Evolutionary conservation across 192 early-diverging fungal species (phyloP).

Genomic region (Tieghemiomyces parasiticus): DNA sequence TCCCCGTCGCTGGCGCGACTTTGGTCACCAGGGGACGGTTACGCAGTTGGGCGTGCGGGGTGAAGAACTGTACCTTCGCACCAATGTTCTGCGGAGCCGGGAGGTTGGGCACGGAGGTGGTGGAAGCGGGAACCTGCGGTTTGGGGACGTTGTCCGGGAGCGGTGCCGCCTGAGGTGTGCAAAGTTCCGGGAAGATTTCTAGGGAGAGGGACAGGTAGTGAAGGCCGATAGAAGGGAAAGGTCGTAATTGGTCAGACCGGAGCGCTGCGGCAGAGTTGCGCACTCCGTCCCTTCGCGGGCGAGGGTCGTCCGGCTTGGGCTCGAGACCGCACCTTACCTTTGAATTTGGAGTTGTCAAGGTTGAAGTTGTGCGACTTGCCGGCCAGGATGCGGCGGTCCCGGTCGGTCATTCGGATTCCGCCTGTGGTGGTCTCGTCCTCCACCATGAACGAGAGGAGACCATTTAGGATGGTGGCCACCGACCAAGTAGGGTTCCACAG

Average conservation of each 20-base stretch:
- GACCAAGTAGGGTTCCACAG: constrained; percentile 98
- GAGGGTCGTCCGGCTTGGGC: no score
- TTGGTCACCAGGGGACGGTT: neutral
- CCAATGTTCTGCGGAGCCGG: neutral
- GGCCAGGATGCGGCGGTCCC: constrained; percentile 68
- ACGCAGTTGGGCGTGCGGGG: neutral
- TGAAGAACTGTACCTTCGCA: neutral
- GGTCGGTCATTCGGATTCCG: constrained; percentile 61
- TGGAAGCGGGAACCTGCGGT: neutral
- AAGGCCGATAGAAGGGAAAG: neutral
- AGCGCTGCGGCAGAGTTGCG: no score
- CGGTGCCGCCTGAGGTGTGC: constrained; percentile 32
- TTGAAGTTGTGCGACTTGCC: constrained; percentile 69
- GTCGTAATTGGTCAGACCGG: neutral
- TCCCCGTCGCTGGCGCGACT: neutral
- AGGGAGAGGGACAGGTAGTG: neutral
- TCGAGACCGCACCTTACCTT: no score
- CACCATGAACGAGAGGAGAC: constrained; percentile 93
- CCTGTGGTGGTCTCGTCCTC: constrained; percentile 91
- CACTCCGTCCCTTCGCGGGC: no score
- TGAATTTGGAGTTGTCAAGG: constrained; percentile 53
- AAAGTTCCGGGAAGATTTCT: constrained; percentile 79
- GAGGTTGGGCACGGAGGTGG: neutral
- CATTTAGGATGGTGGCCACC: constrained; percentile 91
- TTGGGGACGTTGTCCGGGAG: constrained; percentile 1